These are phyloP conservation scores for Fusarium continuum DNA, from an alignment of 2,329 filamentous ascomycete species.

Conservation along the genomic window DNA sequence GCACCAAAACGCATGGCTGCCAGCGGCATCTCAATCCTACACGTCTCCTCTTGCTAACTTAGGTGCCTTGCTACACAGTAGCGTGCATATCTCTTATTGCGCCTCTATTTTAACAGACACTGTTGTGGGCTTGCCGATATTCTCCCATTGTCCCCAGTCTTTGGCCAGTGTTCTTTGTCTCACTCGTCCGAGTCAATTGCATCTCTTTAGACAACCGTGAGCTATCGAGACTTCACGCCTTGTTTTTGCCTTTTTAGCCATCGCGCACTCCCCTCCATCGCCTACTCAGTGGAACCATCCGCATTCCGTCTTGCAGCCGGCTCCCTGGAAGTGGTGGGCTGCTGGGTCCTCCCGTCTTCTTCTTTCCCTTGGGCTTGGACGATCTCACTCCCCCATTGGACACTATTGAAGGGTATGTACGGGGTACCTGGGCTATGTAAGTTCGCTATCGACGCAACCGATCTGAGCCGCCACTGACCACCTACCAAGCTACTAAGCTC, in stretches of 20 bases:
- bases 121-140: not conserved
- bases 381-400: constrained; percentile 34
- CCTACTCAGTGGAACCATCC: constrained; percentile 39
- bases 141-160: not conserved
- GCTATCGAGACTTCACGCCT: constrained; percentile 12
- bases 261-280: constrained; percentile 29
- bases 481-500: constrained; percentile 27
- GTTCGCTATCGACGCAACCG: constrained; percentile 40
- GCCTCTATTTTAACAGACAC: not conserved
- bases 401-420: constrained; percentile 7
- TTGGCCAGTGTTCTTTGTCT: constrained; percentile 9
- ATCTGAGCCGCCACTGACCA: constrained; percentile 32
- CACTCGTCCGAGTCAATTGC: constrained; percentile 12
- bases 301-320: constrained; percentile 39
- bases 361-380: constrained; percentile 30
- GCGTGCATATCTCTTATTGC: not conserved
- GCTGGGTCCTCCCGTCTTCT: constrained; percentile 33
- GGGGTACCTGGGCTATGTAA: constrained; percentile 37
- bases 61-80: not conserved
- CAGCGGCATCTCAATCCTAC: constrained; percentile 1
- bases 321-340: constrained; percentile 38
- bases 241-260: constrained; percentile 22
- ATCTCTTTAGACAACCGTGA: constrained; percentile 12
- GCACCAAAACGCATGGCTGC: constrained; percentile 6
- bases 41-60: not conserved